Evolutionary conservation across 805 yeast genomes (phyloP).

Genomic region (Barnettozyma sp.): DNA sequence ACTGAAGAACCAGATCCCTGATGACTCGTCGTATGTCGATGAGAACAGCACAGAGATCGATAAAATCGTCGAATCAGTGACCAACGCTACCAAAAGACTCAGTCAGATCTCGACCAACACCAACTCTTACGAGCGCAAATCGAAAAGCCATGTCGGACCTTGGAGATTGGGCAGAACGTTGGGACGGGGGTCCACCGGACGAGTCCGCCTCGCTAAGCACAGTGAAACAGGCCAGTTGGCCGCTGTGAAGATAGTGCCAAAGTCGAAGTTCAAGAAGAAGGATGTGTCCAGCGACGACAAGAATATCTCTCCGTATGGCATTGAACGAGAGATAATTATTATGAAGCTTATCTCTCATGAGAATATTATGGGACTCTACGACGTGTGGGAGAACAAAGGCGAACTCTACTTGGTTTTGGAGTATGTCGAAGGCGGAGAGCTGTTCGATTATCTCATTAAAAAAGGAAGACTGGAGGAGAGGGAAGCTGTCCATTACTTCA

Average conservation of each 20-base stretch:
- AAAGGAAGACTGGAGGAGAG: constrained; percentile 81
- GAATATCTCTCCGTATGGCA: constrained; percentile 70
- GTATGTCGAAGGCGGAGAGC: constrained; percentile 95
- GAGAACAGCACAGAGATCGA: constrained; percentile 20
- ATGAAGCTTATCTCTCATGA: constrained; percentile 78
- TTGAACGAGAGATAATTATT: constrained; percentile 77
- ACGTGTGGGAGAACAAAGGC: constrained; percentile 83
- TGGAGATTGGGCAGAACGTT: constrained; percentile 94
- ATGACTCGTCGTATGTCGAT: constrained; percentile 1
- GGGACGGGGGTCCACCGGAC: constrained; percentile 95
- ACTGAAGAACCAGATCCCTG: constrained; percentile 1
- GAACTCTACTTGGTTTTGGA: constrained; percentile 83
- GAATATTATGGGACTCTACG: constrained; percentile 70
- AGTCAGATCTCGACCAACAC: constrained; percentile 26
- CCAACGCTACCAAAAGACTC: constrained; percentile 26
- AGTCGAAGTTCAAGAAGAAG: constrained; percentile 52
- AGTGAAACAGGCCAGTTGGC: constrained; percentile 80
- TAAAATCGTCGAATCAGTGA: constrained; percentile 25
- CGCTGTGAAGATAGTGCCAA: constrained; percentile 94
- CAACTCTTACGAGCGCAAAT: constrained; percentile 25
- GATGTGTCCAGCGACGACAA: constrained; percentile 30
- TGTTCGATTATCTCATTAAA: constrained; percentile 85
- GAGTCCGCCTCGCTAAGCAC: constrained; percentile 89
- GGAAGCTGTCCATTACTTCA: constrained; percentile 86
- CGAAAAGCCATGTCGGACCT: constrained; percentile 59